Evolutionary conservation across 176 grass and related monocot species (phyloP).

Genomic region (Avena insularis): DNA sequence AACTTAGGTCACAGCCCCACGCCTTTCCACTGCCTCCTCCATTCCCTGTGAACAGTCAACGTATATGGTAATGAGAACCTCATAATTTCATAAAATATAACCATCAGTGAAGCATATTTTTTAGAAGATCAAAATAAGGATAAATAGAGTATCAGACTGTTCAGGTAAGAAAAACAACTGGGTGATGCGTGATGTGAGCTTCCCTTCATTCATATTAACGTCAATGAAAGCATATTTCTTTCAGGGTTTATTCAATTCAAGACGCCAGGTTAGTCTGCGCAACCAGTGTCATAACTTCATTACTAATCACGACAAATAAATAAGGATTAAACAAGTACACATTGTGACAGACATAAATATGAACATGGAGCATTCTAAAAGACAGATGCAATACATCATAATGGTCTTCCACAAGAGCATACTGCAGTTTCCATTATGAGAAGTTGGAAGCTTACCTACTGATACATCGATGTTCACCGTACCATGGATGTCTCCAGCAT

Average conservation of each 20-base stretch:
- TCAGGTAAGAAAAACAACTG: constrained; percentile 17
- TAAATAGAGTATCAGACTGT: neutral
- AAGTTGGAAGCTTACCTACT: constrained; percentile 71
- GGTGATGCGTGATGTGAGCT: neutral
- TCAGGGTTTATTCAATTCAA: constrained; percentile 37
- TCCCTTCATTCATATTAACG: neutral
- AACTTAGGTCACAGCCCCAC: constrained; percentile 97
- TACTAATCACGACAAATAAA: neutral
- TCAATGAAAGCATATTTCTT: constrained; percentile 26
- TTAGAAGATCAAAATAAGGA: neutral
- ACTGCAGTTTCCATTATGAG: constrained; percentile 8
- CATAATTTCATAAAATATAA: constrained; percentile 23
- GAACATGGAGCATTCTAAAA: constrained; percentile 9
- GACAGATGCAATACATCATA: constrained; percentile 25
- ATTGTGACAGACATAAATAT: neutral
- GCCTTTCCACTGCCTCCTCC: constrained; percentile 75
- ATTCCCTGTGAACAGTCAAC: constrained; percentile 51
- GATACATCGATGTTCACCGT: constrained; percentile 85
- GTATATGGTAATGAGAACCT: neutral
- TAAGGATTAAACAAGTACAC: constrained; percentile 17
- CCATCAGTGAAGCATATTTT: neutral
- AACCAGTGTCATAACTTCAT: neutral
- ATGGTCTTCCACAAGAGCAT: constrained; percentile 19
- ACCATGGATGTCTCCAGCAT: constrained; percentile 82
- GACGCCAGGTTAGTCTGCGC: constrained; percentile 15